Percentiles rank a stretch among this genome's conserved stretches.
These are phyloP conservation scores for Wickerhamomyces chambardii DNA, from an alignment of 805 yeast genomes.

Conservation along the genomic window DNA sequence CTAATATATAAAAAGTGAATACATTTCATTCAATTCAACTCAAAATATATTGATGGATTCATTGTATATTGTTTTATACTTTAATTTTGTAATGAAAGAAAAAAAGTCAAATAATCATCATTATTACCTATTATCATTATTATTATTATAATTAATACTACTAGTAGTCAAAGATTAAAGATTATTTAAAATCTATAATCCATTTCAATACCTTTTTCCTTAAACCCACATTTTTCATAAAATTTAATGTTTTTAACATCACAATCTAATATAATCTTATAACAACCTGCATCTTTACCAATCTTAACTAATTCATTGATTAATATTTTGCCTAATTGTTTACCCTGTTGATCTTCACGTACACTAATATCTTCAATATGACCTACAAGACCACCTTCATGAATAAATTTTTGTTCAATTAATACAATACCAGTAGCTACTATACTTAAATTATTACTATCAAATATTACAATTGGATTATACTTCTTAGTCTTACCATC, in stretches of 20 bases:
- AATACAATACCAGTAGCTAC: slow-evolving; percentile 83
- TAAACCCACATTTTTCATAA: slow-evolving; percentile 82
- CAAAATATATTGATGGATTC: too few species aligned
- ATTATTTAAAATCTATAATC: slow-evolving; percentile 31
- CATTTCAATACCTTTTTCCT: slow-evolving; percentile 64
- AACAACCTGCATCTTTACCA: slow-evolving; percentile 60
- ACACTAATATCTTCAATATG: slow-evolving; percentile 96
- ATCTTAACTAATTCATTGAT: slow-evolving; percentile 52
- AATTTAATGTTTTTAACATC: slow-evolving; percentile 73
- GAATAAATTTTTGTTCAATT: slow-evolving; percentile 78
- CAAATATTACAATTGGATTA: slow-evolving; percentile 60
- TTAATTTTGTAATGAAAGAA: too few species aligned
- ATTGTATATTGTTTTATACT: too few species aligned
- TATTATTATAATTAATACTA: too few species aligned
- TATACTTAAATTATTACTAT: slow-evolving; percentile 33
- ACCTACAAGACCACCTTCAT: slow-evolving; percentile 77
- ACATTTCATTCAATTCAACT: too few species aligned
- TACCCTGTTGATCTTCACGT: slow-evolving; percentile 67
- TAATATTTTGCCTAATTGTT: slow-evolving; percentile 62
- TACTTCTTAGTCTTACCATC: slow-evolving; percentile 32
- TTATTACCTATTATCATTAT: too few species aligned
- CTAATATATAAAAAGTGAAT: too few species aligned
- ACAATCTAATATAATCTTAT: slow-evolving; percentile 87
- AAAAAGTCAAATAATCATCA: too few species aligned
- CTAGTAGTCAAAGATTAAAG: too few species aligned